A percentile compares a stretch with the other conserved stretches of the same genome.
Evolutionary conservation across 768 basidiomycete species (phyloP).

Genomic region (Termitomyces sp.): DNA sequence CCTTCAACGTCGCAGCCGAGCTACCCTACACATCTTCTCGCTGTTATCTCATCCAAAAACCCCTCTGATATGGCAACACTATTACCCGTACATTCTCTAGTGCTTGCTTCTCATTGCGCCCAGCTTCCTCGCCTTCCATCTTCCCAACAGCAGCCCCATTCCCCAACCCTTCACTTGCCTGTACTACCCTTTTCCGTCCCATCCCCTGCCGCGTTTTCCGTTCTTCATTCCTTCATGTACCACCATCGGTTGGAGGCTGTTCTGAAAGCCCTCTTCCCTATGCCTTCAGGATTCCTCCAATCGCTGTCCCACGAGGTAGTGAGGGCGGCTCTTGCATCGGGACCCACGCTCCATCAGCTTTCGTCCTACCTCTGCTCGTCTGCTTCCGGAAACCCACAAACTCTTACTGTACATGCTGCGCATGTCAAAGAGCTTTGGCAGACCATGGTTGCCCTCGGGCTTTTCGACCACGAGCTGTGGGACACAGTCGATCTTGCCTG

Average conservation of each 20-base stretch:
- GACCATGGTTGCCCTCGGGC: slow-evolving; percentile 69
- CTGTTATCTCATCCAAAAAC: slow-evolving; percentile 46
- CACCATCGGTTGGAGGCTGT: slow-evolving; percentile 59
- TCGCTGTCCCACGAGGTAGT: slow-evolving; percentile 40
- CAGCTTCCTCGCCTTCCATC: slow-evolving; percentile 49
- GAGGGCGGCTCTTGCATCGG: slow-evolving; percentile 42
- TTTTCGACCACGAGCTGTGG: slow-evolving; percentile 74
- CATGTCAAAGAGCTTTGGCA: slow-evolving; percentile 79
- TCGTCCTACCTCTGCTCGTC: slow-evolving; percentile 48
- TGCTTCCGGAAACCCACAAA: slow-evolving; percentile 38
- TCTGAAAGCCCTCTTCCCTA: slow-evolving; percentile 60
- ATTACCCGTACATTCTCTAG: slow-evolving; percentile 59
- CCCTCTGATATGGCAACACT: slow-evolving; percentile 42
- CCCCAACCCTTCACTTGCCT: slow-evolving; percentile 45
- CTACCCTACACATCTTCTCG: slow-evolving; percentile 54
- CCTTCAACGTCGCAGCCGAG: slow-evolving; percentile 25
- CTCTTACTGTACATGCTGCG: slow-evolving; percentile 53
- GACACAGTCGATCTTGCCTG: slow-evolving; percentile 74
- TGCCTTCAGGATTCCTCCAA: slow-evolving; percentile 42
- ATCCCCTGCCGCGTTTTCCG: slow-evolving; percentile 66
- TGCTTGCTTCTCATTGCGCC: slow-evolving; percentile 60
- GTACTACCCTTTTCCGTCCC: slow-evolving; percentile 70
- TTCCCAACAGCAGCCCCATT: slow-evolving; percentile 24
- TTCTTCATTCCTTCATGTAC: slow-evolving; percentile 69
- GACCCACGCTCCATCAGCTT: slow-evolving; percentile 50